Evolutionary conservation across 148 eudicot genomes (phyloP).

Genomic region (Fagopyrum homotropicum): DNA sequence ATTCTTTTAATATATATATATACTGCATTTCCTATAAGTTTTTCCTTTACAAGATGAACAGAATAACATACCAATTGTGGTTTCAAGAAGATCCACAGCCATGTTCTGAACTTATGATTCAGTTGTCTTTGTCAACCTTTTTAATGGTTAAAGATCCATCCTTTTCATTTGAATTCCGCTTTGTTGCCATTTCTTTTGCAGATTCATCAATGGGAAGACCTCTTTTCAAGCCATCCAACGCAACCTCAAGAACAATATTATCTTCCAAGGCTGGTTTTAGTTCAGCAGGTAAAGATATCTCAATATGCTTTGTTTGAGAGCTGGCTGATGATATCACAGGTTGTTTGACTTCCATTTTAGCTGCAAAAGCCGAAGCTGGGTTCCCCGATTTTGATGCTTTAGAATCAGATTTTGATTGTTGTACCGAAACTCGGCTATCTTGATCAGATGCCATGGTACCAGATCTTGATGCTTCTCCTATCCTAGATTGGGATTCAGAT

Average conservation of each 20-base stretch:
- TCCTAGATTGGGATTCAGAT: too few species aligned
- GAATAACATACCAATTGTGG: not conserved
- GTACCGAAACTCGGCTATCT: constrained; percentile 23
- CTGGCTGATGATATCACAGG: not conserved
- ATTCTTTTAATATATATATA: not conserved
- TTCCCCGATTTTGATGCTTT: constrained; percentile 30
- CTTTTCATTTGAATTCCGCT: constrained; percentile 16
- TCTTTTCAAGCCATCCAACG: constrained; percentile 94
- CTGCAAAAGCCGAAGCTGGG: constrained; percentile 22
- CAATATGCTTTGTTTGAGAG: constrained; percentile 4
- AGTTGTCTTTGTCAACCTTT: constrained; percentile 42
- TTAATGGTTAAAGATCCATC: constrained; percentile 30
- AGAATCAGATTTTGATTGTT: constrained; percentile 22
- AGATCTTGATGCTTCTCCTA: constrained; percentile 24
- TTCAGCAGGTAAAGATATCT: constrained; percentile 16
- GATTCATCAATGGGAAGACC: constrained; percentile 54
- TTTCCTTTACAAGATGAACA: not conserved
- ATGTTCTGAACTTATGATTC: not conserved
- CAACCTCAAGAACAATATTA: constrained; percentile 89
- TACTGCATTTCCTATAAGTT: not conserved
- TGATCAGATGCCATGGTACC: constrained; percentile 24
- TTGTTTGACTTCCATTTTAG: constrained; percentile 7
- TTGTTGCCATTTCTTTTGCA: constrained; percentile 43
- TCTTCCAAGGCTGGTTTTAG: constrained; percentile 50
- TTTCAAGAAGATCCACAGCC: not conserved